Percentiles rank a stretch among this genome's conserved stretches.
Evolutionary conservation across 2,329 filamentous ascomycete species (phyloP).

Genomic region (Trichophyton schoenleinii): DNA sequence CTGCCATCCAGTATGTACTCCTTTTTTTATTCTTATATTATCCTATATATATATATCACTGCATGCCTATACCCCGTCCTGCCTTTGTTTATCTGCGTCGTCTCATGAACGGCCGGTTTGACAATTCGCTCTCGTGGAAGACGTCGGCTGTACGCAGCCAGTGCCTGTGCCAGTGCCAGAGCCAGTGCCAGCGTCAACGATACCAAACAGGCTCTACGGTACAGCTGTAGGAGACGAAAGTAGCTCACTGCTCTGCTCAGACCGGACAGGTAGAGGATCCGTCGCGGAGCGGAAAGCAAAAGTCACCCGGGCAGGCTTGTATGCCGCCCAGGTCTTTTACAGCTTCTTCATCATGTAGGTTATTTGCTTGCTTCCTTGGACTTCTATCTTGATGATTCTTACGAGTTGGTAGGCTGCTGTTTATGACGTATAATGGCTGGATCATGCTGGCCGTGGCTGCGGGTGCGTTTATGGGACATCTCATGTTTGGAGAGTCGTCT

Average conservation of each 20-base stretch:
- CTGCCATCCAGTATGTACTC: background rate
- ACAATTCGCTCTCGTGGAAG: conserved; percentile 2
- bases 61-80: background rate
- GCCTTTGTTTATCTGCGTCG: background rate
- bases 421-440: conserved; percentile 99
- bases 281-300: conserved; percentile 55
- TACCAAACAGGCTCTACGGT: background rate
- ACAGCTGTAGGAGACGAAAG: conserved; percentile 31
- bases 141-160: background rate
- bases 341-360: conserved; percentile 99
- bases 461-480: conserved; percentile 78
- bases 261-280: conserved; percentile 49
- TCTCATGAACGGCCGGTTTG: conserved; percentile 1
- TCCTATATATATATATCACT: background rate
- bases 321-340: conserved; percentile 92
- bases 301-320: conserved; percentile 67
- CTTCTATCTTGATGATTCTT: background rate
- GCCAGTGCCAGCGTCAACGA: background rate
- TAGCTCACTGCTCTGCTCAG: conserved; percentile 63
- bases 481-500: conserved; percentile 61
- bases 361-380: background rate
- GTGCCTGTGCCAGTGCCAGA: background rate
- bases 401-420: conserved; percentile 60
- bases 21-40: background rate
- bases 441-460: conserved; percentile 86